Evolutionary conservation across 208 protist species (phyloP).

Genomic region (Acanthamoeba culbertsoni): DNA sequence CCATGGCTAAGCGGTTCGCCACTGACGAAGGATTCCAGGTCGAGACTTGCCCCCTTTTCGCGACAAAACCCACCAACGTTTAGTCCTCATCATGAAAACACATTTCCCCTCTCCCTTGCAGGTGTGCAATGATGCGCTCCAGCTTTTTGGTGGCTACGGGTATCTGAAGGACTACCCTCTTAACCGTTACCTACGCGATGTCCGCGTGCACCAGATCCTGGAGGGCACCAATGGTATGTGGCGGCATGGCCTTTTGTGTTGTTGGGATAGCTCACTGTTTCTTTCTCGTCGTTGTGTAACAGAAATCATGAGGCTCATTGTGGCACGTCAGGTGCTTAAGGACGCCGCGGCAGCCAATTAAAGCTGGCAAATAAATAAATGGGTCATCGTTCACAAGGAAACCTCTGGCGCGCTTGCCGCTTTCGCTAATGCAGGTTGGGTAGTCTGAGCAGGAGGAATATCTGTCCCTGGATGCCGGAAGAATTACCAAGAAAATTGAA

Average conservation of each 20-base stretch:
- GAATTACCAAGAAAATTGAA: too few relatives aligned
- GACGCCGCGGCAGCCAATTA: background rate
- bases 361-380: background rate
- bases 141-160: conserved; percentile 87
- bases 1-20: conserved; percentile 85
- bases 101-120: conserved; percentile 14
- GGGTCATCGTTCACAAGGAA: background rate
- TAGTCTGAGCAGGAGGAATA: background rate
- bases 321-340: conserved; percentile 66
- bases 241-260: background rate
- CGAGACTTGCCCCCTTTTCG: background rate
- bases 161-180: conserved; percentile 85
- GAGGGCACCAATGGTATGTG: conserved; percentile 79
- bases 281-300: too few relatives aligned
- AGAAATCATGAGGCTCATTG: conserved; percentile 82
- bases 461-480: background rate
- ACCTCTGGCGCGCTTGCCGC: too few relatives aligned
- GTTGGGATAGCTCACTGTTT: background rate
- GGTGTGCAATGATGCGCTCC: conserved; percentile 76
- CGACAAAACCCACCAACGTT: background rate
- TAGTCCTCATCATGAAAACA: too few relatives aligned
- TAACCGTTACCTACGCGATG: conserved; percentile 83
- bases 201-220: conserved; percentile 85
- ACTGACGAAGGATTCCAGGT: conserved; percentile 82
- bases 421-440: too few relatives aligned